phyloP scores from a whole-genome alignment of 495 filamentous ascomycete species.

The Pseudotulostoma volvatum region DNA sequence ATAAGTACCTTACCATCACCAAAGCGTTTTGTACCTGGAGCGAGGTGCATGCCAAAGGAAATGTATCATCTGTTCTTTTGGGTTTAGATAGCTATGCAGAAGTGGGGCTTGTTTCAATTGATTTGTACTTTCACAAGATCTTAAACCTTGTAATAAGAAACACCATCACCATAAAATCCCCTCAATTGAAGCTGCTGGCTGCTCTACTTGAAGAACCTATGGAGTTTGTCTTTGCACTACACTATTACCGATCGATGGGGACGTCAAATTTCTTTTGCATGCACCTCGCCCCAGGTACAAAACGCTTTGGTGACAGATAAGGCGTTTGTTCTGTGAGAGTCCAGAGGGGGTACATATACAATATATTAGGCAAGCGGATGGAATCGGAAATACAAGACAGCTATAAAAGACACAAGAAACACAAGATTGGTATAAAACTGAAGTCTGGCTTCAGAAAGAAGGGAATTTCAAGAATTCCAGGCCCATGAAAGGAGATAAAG shows the following conservation, averaged over 20 bases:
- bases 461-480: too few species aligned
- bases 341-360: neutral
- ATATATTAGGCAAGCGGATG: too few species aligned
- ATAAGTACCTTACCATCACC: neutral
- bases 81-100: neutral
- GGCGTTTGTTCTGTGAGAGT: neutral
- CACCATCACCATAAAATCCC: neutral
- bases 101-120: neutral
- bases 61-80: neutral
- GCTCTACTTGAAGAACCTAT: neutral
- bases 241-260: neutral
- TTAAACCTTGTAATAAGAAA: neutral
- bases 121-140: neutral
- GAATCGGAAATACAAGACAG: too few species aligned
- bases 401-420: too few species aligned
- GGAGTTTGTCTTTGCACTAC: neutral
- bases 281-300: neutral
- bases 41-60: neutral
- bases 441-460: too few species aligned
- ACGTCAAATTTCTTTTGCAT: neutral
- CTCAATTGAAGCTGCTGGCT: neutral
- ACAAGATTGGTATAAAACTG: too few species aligned
- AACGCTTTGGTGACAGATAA: neutral
- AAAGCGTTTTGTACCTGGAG: neutral
- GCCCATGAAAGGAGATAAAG: too few species aligned